Percentiles rank a stretch among this genome's conserved stretches.
Evolutionary conservation across 2,329 filamentous ascomycete species (phyloP).

Genomic region (Stenocarpella maydis): DNA sequence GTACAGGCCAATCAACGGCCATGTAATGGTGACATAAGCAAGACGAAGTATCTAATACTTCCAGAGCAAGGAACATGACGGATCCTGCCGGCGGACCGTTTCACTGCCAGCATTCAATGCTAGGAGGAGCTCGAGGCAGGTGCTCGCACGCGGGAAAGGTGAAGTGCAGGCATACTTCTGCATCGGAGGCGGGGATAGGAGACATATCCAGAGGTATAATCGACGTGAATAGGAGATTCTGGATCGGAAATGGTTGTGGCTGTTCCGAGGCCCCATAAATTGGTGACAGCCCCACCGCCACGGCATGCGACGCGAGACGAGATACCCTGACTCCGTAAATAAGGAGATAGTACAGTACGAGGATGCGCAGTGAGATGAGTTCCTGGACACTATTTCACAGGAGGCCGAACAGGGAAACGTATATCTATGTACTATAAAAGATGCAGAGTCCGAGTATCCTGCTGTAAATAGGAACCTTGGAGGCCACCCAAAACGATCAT

Average conservation of each 20-base stretch:
- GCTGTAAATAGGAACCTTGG: not conserved
- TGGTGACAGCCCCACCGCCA: constrained; percentile 18
- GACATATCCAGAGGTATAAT: not conserved
- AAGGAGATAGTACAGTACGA: constrained; percentile 17
- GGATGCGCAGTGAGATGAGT: not conserved
- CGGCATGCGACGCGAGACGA: constrained; percentile 26
- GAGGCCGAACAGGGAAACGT: no score
- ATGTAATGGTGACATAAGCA: not conserved
- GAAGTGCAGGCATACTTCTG: not conserved
- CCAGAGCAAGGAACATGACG: not conserved
- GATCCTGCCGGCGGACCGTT: not conserved
- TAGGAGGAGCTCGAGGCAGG: not conserved
- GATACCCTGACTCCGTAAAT: constrained; percentile 23
- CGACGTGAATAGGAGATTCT: constrained; percentile 21
- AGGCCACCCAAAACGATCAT: not conserved
- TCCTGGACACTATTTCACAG: not conserved
- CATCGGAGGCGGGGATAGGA: not conserved
- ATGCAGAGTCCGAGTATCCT: not conserved
- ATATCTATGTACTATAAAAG: not conserved
- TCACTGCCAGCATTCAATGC: not conserved
- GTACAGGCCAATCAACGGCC: not conserved
- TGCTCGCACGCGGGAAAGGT: not conserved
- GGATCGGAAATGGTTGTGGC: constrained; percentile 16
- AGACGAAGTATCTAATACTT: constrained; percentile 9
- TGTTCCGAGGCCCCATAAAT: constrained; percentile 16